phyloP scores from a whole-genome alignment of 2,329 filamentous ascomycete genomes.

The Chrysoporthe cubensis region DNA sequence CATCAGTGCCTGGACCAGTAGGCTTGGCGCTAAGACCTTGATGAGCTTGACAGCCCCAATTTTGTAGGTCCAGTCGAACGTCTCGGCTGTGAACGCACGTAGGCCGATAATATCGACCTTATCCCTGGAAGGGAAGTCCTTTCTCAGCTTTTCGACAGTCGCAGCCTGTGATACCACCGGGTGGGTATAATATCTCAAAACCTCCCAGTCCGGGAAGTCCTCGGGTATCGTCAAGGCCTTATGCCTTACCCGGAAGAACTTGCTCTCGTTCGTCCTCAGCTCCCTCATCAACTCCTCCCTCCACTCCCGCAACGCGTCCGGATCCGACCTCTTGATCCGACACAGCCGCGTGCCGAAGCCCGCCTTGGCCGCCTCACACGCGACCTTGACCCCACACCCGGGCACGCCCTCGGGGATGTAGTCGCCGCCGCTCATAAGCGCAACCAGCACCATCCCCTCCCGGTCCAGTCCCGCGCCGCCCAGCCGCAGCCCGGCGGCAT shows the following conservation, averaged over 20 bases:
- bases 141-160: slow-evolving; percentile 58
- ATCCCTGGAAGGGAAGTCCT: slow-evolving; percentile 62
- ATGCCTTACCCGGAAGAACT: slow-evolving; percentile 78
- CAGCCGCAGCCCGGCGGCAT: slow-evolving; percentile 58
- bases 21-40: slow-evolving; percentile 74
- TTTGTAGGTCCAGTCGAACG: slow-evolving; percentile 83
- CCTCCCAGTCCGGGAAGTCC: slow-evolving; percentile 76
- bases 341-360: slow-evolving; percentile 83
- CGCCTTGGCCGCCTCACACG: slow-evolving; percentile 86
- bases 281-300: slow-evolving; percentile 73
- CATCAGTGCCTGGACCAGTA: slow-evolving; percentile 67
- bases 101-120: slow-evolving; percentile 69
- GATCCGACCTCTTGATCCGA: slow-evolving; percentile 62
- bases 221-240: slow-evolving; percentile 76
- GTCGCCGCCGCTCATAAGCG: slow-evolving; percentile 93
- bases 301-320: slow-evolving; percentile 68
- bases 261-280: slow-evolving; percentile 80
- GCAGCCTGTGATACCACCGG: slow-evolving; percentile 74
- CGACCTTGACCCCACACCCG: slow-evolving; percentile 84
- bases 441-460: slow-evolving; percentile 91
- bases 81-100: slow-evolving; percentile 74
- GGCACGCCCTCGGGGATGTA: slow-evolving; percentile 88
- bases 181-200: slow-evolving; percentile 85
- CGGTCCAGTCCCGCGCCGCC: slow-evolving; percentile 67
- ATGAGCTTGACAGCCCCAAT: slow-evolving; percentile 85